Base-by-base conservation (phyloP, 345 rosid genomes). In the Hirschfeldia incana region DNA sequence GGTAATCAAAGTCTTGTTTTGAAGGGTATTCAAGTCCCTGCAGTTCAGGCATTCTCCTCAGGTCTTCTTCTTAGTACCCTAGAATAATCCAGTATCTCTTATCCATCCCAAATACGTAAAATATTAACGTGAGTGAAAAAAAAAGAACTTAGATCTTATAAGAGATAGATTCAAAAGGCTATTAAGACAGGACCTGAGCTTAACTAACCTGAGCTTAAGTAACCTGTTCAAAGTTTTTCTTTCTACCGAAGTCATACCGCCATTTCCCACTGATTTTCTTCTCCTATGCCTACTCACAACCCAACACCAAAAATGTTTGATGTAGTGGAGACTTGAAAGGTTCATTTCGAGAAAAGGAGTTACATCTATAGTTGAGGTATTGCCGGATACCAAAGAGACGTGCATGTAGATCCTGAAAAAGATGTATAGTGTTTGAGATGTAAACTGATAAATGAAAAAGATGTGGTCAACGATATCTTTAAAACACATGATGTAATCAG, bases 1-100 rank as follows among this genome's bases (percentile, higher is more conserved):
- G 89, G 26, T 94, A 88, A 81, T 89, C 97, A 21, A 85, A 89
- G 49, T 93, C 98, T 0, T 94, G 98, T 76, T 88, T 95, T 3
- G 91, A 89, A 73, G 99, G 99, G 77, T 90, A 95, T 82, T 95
- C 96, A 36, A 95, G 94, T 65, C 99, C 98, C 73, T 90, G 96
- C 75, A 95, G 96, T 32, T 88, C 89, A 33, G 98, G 98, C 84
- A 95, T 95, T 69, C 92, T 79, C 30, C 97, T 82, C 63, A 90
- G 34, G 79, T 95, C 99, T 74, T 95, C 99, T 2, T 95, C 99
- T 9, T 94, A 81, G 73, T 93, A 93, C 53, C 87, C 81, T 3
- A 98, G 99, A 46, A 95, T 69, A 65, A 93, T 87, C 94, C 98
- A 93, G 73, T 89, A 87, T 61, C 87, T 80, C 74, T 86, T 88